Percentiles rank a stretch among this genome's conserved stretches.
phyloP scores from a whole-genome alignment of 2,329 filamentous ascomycete species.

The Pseudogymnoascus sp. region DNA sequence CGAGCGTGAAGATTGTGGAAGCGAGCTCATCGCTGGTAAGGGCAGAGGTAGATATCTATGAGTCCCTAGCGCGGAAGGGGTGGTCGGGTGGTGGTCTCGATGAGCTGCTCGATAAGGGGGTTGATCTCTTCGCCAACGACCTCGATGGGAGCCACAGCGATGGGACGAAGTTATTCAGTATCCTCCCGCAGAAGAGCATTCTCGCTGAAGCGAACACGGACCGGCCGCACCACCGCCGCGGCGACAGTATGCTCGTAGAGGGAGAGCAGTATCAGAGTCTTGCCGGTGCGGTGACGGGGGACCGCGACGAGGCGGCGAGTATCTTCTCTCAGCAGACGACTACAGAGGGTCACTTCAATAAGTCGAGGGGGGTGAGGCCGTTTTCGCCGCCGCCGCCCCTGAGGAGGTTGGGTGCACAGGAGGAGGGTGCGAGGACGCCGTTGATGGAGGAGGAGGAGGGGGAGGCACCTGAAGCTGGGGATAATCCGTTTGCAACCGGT shows the following conservation, averaged over 20 bases:
- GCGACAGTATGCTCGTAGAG: conserved; percentile 47
- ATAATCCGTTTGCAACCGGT: background rate
- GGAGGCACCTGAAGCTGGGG: background rate
- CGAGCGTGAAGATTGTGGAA: conserved; percentile 53
- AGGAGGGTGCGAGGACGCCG: conserved; percentile 14
- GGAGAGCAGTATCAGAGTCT: conserved; percentile 50
- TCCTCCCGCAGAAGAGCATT: conserved; percentile 55
- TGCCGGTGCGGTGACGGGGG: conserved; percentile 34
- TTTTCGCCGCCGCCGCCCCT: conserved; percentile 48
- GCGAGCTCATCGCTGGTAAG: conserved; percentile 56
- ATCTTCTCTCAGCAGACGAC: conserved; percentile 40
- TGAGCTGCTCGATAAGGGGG: conserved; percentile 54
- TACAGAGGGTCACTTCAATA: conserved; percentile 33
- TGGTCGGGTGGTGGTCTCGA: conserved; percentile 60
- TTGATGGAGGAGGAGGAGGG: conserved; percentile 16
- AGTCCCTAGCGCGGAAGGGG: conserved; percentile 56
- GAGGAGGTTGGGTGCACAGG: conserved; percentile 10
- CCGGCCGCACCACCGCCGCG: conserved; percentile 33
- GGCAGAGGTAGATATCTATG: conserved; percentile 63
- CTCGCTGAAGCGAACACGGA: conserved; percentile 38
- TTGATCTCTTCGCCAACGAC: conserved; percentile 49
- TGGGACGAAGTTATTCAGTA: conserved; percentile 51
- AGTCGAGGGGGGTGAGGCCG: conserved; percentile 44
- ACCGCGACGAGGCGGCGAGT: conserved; percentile 34
- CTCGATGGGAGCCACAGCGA: conserved; percentile 22